Base-by-base conservation (phyloP, 768 basidiomycete genomes). In the Aureoboletus auriporus region DNA sequence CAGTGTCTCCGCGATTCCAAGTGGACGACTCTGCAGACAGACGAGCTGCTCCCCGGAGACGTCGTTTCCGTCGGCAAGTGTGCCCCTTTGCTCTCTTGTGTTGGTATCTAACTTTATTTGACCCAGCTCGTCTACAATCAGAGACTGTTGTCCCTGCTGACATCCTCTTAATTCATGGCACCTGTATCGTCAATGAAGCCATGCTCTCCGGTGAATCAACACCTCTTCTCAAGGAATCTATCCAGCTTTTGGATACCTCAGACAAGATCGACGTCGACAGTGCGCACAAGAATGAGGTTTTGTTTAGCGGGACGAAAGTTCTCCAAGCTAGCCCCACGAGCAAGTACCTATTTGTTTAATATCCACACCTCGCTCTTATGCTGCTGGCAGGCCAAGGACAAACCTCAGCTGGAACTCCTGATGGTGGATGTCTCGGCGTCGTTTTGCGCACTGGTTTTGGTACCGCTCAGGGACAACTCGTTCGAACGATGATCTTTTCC, bases 201-300 rank as follows among this genome's bases (percentile, higher is more conserved):
- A 98, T 99, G 96, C 74, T 99, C 3, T 96, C 93, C 1, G 96
- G 96, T 43, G 96, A 99, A 72, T 96, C 93, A 0, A 99, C 96
- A 0, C 96, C 96, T 6, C 75, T 99, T 8, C 75, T 99, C 40
- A 99, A 99, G 63, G 96, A 99, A 62, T 93, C 90, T 12, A 86
- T 97, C 48, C 87, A 92, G 54, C 75, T 98, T 0, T 74, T 92
- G 9, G 89, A 94, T 6, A 71, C 75, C 0, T 64, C 70, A 5
- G 93, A 95, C 43, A 75, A 70, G 20, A 76, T 98, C 35, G 92
- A 96, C 58, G 84, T 92, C 27, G 93, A 97, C 59, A 82, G 84
- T 8, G 71, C 75, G 1, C 94, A 98, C 66, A 91, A 89, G 70
- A 91, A 90, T 58, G 82, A 79, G 13, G 83, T 96, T 3, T 73